A percentile compares a stretch with the other conserved stretches of the same genome.
Conservation (phyloP, 805 yeast genomes). For the Candida silvatica region DNA sequence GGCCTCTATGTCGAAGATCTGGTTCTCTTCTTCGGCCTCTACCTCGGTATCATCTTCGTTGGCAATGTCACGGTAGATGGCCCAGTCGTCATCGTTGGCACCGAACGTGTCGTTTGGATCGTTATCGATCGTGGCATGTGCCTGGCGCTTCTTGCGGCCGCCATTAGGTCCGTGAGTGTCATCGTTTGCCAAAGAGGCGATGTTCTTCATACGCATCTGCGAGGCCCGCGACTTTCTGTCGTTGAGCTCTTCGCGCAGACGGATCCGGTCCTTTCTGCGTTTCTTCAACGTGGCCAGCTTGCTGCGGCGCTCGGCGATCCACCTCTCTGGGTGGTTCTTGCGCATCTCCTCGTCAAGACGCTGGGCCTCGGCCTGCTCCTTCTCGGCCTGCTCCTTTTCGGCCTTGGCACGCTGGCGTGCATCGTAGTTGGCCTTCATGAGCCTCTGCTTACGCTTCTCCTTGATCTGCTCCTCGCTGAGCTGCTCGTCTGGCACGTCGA, state of each 20-base stretch:
- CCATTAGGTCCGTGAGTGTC: conserved; percentile 9
- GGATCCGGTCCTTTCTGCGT: conserved; percentile 55
- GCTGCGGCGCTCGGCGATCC: conserved; percentile 68
- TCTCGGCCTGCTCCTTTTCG: conserved; percentile 62
- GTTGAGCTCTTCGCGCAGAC: conserved; percentile 66
- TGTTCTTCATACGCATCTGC: conserved; percentile 84
- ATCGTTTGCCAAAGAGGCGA: conserved; percentile 81
- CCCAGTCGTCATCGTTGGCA: conserved; percentile 94
- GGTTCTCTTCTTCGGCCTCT: conserved; percentile 64
- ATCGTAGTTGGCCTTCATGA: conserved; percentile 80
- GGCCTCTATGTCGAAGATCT: conserved; percentile 56
- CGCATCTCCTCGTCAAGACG: conserved; percentile 74
- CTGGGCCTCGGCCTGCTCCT: conserved; percentile 50
- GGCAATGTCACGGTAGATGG: conserved; percentile 76
- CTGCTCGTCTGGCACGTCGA: conserved; percentile 79
- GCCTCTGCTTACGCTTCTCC: conserved; percentile 78
- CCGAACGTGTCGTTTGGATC: conserved; percentile 94
- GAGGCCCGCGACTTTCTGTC: conserved; percentile 90
- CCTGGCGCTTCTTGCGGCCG: conserved; percentile 36
- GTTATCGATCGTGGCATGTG: conserved; percentile 66
- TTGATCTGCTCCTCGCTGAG: conserved; percentile 71
- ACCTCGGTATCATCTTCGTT: conserved; percentile 70
- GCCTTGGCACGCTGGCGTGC: conserved; percentile 78
- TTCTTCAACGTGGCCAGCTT: conserved; percentile 53
- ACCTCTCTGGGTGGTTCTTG: conserved; percentile 57